phyloP scores from a whole-genome alignment of 1,284 basidiomycete genomes.

The Athelia sp. region DNA sequence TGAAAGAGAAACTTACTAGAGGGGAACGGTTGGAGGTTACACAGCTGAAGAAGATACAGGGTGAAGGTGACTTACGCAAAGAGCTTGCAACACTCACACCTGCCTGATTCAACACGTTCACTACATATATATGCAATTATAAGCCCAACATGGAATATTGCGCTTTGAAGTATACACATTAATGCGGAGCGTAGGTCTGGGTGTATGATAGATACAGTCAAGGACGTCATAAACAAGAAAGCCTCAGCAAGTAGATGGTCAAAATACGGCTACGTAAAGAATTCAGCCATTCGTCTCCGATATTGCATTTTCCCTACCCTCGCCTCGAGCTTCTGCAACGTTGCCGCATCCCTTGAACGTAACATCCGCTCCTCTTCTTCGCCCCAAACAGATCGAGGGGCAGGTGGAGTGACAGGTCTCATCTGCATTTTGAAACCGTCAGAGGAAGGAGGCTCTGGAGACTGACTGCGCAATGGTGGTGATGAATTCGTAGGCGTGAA shows the following conservation, averaged over 20 bases:
- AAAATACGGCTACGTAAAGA: too few species aligned
- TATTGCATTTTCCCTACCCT: background rate
- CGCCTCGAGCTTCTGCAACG: background rate
- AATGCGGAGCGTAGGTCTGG: too few species aligned
- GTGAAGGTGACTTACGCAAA: slow-evolving; percentile 76
- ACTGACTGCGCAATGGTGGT: background rate
- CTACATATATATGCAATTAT: background rate
- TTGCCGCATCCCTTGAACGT: background rate
- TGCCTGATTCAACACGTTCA: background rate
- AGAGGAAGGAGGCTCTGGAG: background rate
- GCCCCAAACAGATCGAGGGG: background rate
- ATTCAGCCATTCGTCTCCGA: background rate
- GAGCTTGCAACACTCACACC: slow-evolving; percentile 50
- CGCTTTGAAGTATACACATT: too few species aligned
- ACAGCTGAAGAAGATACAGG: slow-evolving; percentile 93
- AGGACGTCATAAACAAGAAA: too few species aligned
- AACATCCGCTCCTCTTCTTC: background rate
- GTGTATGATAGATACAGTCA: too few species aligned
- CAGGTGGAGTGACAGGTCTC: background rate
- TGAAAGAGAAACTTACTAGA: slow-evolving; percentile 83
- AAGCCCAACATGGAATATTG: too few species aligned
- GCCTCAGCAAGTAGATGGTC: too few species aligned
- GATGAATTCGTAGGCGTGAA: background rate
- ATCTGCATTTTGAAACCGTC: background rate
- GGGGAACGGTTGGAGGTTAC: slow-evolving; percentile 91